Conservation (phyloP, 2,329 filamentous ascomycete species). For the Paramyrothecium sp. region DNA sequence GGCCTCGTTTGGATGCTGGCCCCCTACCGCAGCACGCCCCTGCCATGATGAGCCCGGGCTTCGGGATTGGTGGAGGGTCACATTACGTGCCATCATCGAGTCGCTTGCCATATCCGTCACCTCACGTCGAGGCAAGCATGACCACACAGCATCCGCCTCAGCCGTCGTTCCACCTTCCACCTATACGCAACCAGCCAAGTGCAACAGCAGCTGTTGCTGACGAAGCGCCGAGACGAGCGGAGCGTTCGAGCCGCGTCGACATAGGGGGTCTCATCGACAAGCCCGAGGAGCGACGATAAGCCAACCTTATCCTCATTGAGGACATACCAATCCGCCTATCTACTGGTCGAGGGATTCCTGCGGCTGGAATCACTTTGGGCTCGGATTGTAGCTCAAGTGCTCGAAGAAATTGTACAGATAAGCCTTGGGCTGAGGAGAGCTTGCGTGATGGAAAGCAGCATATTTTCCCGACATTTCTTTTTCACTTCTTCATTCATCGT, state of each 20-base stretch:
- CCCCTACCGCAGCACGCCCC: slow-evolving; percentile 26
- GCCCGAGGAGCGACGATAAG: slow-evolving; percentile 37
- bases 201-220: slow-evolving; percentile 13
- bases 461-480: not conserved
- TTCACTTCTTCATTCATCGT: not conserved
- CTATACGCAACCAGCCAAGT: slow-evolving; percentile 41
- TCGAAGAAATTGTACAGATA: not conserved
- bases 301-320: not conserved
- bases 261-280: slow-evolving; percentile 63
- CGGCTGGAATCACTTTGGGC: no score
- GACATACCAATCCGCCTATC: not conserved
- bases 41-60: slow-evolving; percentile 29
- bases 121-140: no score
- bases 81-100: slow-evolving; percentile 43
- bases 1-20: slow-evolving; percentile 37
- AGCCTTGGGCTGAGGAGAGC: not conserved
- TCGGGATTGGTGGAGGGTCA: slow-evolving; percentile 6
- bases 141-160: slow-evolving; percentile 28
- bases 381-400: not conserved
- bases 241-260: slow-evolving; percentile 53
- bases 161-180: slow-evolving; percentile 44
- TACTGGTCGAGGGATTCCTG: not conserved
- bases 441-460: not conserved
- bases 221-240: slow-evolving; percentile 42
- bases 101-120: slow-evolving; percentile 41